Percentiles rank a stretch among this genome's conserved stretches.
Evolutionary conservation across 345 rosid species (phyloP).

Genomic region (Abelmoschus esculentus): DNA sequence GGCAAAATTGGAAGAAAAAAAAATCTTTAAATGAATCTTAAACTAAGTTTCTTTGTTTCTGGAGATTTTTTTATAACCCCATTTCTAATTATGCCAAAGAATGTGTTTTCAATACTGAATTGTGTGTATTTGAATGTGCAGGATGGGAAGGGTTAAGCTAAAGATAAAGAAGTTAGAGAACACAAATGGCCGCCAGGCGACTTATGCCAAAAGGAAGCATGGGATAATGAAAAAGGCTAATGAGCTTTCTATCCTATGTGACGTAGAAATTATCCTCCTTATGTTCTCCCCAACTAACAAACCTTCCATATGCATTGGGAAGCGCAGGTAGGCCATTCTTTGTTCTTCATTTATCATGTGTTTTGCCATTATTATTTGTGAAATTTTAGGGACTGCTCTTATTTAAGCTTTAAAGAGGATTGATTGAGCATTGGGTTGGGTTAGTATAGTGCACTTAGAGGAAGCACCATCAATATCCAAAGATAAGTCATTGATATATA

Average conservation of each 20-base stretch:
- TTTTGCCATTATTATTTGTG: too few relatives aligned
- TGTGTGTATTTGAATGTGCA: conserved; percentile 15
- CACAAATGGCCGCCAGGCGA: conserved; percentile 58
- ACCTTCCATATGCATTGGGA: conserved; percentile 51
- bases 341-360: not conserved
- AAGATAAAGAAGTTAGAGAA: conserved; percentile 65
- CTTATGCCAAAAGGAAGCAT: conserved; percentile 62
- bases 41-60: too few relatives aligned
- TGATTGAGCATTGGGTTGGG: not conserved
- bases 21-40: not conserved
- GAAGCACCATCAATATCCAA: not conserved
- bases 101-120: not conserved
- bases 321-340: conserved; percentile 35
- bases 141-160: conserved; percentile 82
- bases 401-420: not conserved
- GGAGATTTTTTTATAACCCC: not conserved
- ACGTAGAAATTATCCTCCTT: conserved; percentile 61
- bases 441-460: too few relatives aligned
- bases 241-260: conserved; percentile 66
- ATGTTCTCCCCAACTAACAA: conserved; percentile 74
- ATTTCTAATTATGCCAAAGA: not conserved
- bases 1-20: not conserved
- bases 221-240: conserved; percentile 75
- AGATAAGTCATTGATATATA: not conserved
- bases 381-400: too few relatives aligned